Conservation (phyloP, 345 rosid genomes). For the Noccaea caerulescens region DNA sequence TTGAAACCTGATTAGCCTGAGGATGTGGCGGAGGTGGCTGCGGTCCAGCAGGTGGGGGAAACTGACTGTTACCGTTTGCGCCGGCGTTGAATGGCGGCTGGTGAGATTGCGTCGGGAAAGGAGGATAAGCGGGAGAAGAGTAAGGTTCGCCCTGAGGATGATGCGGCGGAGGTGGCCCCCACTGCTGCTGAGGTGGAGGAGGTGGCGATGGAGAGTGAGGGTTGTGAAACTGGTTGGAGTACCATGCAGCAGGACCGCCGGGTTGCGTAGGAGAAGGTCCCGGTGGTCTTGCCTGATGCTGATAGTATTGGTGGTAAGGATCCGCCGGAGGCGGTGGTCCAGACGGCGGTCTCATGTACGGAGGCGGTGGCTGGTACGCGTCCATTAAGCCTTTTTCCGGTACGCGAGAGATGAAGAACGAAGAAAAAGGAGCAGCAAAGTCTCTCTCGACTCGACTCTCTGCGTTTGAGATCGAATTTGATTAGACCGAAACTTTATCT, state of each 20-base stretch:
- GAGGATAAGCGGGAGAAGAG: slow-evolving; percentile 41
- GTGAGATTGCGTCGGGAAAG: slow-evolving; percentile 47
- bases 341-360: slow-evolving; percentile 58
- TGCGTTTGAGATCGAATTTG: slow-evolving; percentile 15
- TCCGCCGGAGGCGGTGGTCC: slow-evolving; percentile 52
- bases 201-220: slow-evolving; percentile 56
- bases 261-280: slow-evolving; percentile 46
- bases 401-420: background rate
- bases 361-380: slow-evolving; percentile 55
- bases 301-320: slow-evolving; percentile 47
- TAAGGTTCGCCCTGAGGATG: no score
- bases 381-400: slow-evolving; percentile 47
- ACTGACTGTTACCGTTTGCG: slow-evolving; percentile 47
- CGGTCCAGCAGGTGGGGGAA: slow-evolving; percentile 52
- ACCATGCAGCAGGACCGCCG: slow-evolving; percentile 52
- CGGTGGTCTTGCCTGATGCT: slow-evolving; percentile 44
- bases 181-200: slow-evolving; percentile 57
- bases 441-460: background rate
- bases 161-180: slow-evolving; percentile 48
- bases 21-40: slow-evolving; percentile 47
- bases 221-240: slow-evolving; percentile 60
- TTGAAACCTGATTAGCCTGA: slow-evolving; percentile 53
- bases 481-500: slow-evolving; percentile 5
- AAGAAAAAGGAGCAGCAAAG: slow-evolving; percentile 1
- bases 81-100: slow-evolving; percentile 49